Evolutionary conservation across 2,329 filamentous ascomycete genomes (phyloP), one percentile per base, ranked within the genome.

Genomic region (Hirsutella rhossiliensis): DNA sequence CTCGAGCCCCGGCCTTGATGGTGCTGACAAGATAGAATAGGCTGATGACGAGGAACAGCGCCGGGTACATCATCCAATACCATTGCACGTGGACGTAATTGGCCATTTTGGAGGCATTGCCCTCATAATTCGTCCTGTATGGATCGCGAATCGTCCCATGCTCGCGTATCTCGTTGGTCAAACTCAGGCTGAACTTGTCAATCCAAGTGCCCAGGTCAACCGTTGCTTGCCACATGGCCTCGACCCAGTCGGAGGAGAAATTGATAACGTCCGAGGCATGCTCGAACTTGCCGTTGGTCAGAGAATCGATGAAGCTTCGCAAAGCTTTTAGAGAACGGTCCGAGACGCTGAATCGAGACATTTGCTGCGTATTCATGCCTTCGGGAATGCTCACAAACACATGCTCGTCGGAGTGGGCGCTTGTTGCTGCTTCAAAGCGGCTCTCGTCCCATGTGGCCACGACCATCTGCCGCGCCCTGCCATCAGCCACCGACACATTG

Each of bases 181-280:
- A 53, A 46, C 59, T 63, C 19, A 52, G 50, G 12, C 60, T 51
- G 30, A 66, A 52, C n/a, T 51, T 54, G 5, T 46, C 30, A 41
- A 66, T 60, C 62, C 61, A 65, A 11, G 45, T 42, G 6, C 52
- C 39, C 17, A 63, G 52, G 41, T 61, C 53, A 11, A 50, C 40
- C 12, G 56, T 54, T 5, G 61, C 56, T 40, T 59, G 58, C 46
- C 59, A 62, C 48, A 65, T 59, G 5, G 61, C 62, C 43, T 64
- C 57, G 41, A 56, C 50, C 62, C 61, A 64, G 46, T 66, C 63
- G 3, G 61, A 64, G 8, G 62, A 61, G 44, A 63, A 63, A 40
- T 55, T 54, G 34, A 61, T 43, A 1, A 47, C 46, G 15, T 51
- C 55, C 11, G 51, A 51, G 13, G 54, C 48, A n/a, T 52, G 53